Conservation (phyloP, 805 yeast genomes). For the Wickerhamiella domercqiae region DNA sequence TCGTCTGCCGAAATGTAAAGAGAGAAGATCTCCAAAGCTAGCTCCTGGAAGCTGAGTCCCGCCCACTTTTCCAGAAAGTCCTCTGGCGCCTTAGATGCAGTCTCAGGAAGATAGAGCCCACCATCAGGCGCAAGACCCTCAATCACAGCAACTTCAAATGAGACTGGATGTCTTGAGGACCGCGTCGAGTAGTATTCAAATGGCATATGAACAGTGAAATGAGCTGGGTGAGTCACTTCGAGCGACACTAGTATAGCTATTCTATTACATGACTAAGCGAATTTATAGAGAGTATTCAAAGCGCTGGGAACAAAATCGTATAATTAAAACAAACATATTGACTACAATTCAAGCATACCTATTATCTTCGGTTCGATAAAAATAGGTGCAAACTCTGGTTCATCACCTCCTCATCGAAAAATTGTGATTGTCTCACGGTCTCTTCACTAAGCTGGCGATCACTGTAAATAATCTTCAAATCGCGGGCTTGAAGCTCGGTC, state of each 20-base stretch:
- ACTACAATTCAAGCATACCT: not conserved
- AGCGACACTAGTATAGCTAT: not conserved
- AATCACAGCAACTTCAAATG: slow-evolving; percentile 29
- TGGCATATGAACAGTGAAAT: slow-evolving; percentile 13
- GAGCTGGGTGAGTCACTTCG: not conserved
- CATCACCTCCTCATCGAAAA: slow-evolving; percentile 64
- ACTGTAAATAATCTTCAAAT: slow-evolving; percentile 71
- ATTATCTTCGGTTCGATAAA: slow-evolving; percentile 28
- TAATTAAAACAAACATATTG: too few relatives aligned
- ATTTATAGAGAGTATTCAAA: not conserved
- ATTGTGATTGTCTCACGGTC: slow-evolving; percentile 66
- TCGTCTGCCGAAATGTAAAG: slow-evolving; percentile 59
- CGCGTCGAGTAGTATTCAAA: slow-evolving; percentile 27
- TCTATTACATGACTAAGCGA: not conserved
- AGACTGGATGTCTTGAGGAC: slow-evolving; percentile 21
- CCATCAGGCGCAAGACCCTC: slow-evolving; percentile 92
- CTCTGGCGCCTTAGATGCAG: slow-evolving; percentile 50
- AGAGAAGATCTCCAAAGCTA: slow-evolving; percentile 77
- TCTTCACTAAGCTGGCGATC: slow-evolving; percentile 88
- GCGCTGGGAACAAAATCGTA: too few relatives aligned
- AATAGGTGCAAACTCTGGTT: slow-evolving; percentile 66
- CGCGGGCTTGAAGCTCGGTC: slow-evolving; percentile 66
- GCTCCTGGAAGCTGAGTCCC: slow-evolving; percentile 60
- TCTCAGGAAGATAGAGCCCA: slow-evolving; percentile 81
- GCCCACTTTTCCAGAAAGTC: slow-evolving; percentile 54